Evolutionary conservation across 768 basidiomycete genomes (phyloP).

Genomic region (Boletus bicolor): DNA sequence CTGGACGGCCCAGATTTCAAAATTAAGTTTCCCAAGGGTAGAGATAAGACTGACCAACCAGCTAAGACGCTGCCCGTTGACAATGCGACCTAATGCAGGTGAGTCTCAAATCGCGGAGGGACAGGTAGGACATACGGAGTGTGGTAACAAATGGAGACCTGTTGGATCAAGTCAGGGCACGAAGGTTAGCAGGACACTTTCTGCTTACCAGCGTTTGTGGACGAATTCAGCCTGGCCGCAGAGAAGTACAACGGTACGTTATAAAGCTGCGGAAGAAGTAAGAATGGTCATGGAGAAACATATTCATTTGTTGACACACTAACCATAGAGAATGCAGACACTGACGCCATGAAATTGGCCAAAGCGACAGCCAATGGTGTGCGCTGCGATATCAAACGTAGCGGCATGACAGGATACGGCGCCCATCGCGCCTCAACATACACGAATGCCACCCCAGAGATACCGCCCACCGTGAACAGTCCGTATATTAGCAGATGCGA

Average conservation of each 20-base stretch:
- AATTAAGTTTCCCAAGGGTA: slow-evolving; percentile 1
- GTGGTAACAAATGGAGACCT: slow-evolving; percentile 87
- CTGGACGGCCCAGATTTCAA: slow-evolving; percentile 35
- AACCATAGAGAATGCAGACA: slow-evolving; percentile 80
- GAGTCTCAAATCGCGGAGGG: slow-evolving; percentile 9
- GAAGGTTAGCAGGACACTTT: neutral
- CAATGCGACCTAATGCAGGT: slow-evolving; percentile 59
- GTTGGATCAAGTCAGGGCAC: slow-evolving; percentile 13
- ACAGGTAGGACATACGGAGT: slow-evolving; percentile 57
- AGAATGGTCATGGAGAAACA: slow-evolving; percentile 1
- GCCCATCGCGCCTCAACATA: slow-evolving; percentile 77
- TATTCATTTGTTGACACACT: slow-evolving; percentile 12
- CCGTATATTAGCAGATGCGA: slow-evolving; percentile 67
- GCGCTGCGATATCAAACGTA: slow-evolving; percentile 70
- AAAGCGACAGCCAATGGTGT: slow-evolving; percentile 81
- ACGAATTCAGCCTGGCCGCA: slow-evolving; percentile 66
- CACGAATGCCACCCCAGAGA: slow-evolving; percentile 61
- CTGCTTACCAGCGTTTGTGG: slow-evolving; percentile 66
- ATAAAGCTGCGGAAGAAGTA: slow-evolving; percentile 53
- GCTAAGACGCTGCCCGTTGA: slow-evolving; percentile 83
- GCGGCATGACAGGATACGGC: slow-evolving; percentile 86
- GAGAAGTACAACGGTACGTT: slow-evolving; percentile 89
- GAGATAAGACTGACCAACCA: slow-evolving; percentile 60
- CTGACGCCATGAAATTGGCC: slow-evolving; percentile 73
- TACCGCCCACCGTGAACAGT: slow-evolving; percentile 54